Conservation (phyloP, 495 filamentous ascomycete species). For the Lasiosphaeris hirsuta region DNA sequence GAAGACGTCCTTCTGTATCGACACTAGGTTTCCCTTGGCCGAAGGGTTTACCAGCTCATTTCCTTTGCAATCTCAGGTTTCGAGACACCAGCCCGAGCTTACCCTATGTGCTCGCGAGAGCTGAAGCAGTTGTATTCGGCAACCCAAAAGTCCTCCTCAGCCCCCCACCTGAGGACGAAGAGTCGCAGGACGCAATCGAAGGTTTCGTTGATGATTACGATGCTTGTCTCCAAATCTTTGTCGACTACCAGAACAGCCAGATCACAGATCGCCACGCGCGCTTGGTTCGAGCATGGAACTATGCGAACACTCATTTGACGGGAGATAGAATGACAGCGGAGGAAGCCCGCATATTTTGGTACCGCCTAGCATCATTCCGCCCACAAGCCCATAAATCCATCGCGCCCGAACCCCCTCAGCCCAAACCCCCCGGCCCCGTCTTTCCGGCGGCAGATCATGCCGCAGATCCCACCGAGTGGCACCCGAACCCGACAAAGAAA, state of each 20-base stretch:
- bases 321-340: constrained; percentile 8
- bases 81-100: constrained; percentile 2
- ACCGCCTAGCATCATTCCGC: neutral
- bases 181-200: constrained; percentile 10
- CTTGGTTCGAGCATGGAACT: constrained; percentile 9
- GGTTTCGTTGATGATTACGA: constrained; percentile 21
- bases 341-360: constrained; percentile 21
- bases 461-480: constrained; percentile 18
- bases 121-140: constrained; percentile 19
- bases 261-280: neutral
- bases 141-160: constrained; percentile 1
- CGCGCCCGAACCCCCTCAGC: neutral
- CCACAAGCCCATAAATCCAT: neutral
- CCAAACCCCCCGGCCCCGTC: neutral
- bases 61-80: neutral
- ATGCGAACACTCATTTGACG: constrained; percentile 16
- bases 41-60: constrained; percentile 24
- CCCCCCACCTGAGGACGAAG: constrained; percentile 13
- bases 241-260: constrained; percentile 2
- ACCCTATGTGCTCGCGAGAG: constrained; percentile 17
- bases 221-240: constrained; percentile 16
- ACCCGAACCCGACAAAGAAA: constrained; percentile 12
- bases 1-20: constrained; percentile 4
- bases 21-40: constrained; percentile 17
- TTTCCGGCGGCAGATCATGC: constrained; percentile 11